These are phyloP conservation scores for Acanthamoeba culbertsoni DNA, from an alignment of 208 protist genomes.

Conservation along the genomic window DNA sequence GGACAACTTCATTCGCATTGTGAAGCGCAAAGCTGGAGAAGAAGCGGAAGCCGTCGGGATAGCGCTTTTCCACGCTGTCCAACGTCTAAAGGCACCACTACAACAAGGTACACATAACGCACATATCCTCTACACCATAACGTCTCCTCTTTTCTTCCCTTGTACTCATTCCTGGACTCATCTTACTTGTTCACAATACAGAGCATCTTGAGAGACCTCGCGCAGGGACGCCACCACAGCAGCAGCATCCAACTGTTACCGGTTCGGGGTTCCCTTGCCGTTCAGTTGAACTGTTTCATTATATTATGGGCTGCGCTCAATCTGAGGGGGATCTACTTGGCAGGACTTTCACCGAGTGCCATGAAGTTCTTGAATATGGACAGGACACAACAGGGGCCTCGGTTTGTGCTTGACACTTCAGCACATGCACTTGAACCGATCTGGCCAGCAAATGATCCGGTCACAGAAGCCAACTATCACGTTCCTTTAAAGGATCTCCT, in stretches of 20 bases:
- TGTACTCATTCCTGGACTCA: neutral
- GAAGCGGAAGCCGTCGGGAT: too few relatives aligned
- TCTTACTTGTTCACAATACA: neutral
- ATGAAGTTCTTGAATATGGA: neutral
- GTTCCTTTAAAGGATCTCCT: neutral
- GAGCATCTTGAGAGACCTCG: neutral
- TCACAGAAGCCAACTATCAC: conserved; percentile 10
- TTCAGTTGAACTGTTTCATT: neutral
- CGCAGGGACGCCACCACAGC: neutral
- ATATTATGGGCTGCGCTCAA: neutral
- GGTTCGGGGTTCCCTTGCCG: neutral
- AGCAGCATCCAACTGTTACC: neutral
- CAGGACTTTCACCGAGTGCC: neutral
- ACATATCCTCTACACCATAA: neutral
- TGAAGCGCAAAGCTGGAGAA: too few relatives aligned
- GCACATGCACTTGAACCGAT: neutral
- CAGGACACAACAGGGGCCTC: neutral
- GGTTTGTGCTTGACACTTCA: neutral
- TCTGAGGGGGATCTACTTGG: too few relatives aligned
- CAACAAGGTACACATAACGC: neutral
- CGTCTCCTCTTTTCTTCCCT: neutral
- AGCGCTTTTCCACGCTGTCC: neutral
- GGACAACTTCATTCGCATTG: too few relatives aligned
- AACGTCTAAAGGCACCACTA: neutral
- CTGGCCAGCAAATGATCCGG: neutral